Evolutionary conservation across 1,284 basidiomycete genomes (phyloP), one percentile per base, ranked within the genome.

Genomic region (Papiliotrema nemorosa): DNA sequence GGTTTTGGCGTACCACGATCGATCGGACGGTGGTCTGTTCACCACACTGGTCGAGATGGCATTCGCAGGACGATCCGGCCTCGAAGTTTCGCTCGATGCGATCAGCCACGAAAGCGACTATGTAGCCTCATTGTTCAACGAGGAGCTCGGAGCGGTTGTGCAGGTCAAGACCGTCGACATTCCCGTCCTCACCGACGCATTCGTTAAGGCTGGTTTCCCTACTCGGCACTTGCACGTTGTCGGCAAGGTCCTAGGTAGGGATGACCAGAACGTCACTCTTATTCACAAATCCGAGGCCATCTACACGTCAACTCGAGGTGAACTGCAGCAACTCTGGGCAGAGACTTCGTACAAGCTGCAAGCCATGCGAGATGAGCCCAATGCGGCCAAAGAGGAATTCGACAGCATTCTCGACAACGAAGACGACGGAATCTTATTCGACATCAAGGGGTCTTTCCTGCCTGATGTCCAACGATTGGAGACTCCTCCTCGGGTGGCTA

Each of bases 321-420:
- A 82, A 16, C 78, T 98, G 41, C 94, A 99, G 67, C 78, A 82
- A 63, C 79, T 82, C 10, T 99, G 94, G 94, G 83, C 91, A 6
- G 92, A 96, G 76, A 97, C 93, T 1, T 96, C 91, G 4, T 94
- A 84, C 77, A 81, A 80, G 60, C 92, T 99, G 85, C 94, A 98
- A 72, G 74, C 80, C 2, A 78, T 93, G 31, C 87, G 94, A 25
- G 96, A 99, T 73, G 84, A 94, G 65, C 85, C 89, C 16, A 69
- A 75, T 5, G 79, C 81, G 37, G 91, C 94, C 3, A 77, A 83
- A 59, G 82, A 94, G 65, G 94, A 99, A 74, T 97, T 83, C 67
- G 78, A 78, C 47, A 81, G 89, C 55, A 93, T 98, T 69, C 75
- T 73, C 45, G 82, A 85, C 58, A 69, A 80, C n/a, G 80, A 83